A percentile compares a stretch with the other conserved stretches of the same genome.
These are phyloP conservation scores for Pseudocercospora fuligena DNA, from an alignment of 2,329 filamentous ascomycete genomes.

Conservation along the genomic window DNA sequence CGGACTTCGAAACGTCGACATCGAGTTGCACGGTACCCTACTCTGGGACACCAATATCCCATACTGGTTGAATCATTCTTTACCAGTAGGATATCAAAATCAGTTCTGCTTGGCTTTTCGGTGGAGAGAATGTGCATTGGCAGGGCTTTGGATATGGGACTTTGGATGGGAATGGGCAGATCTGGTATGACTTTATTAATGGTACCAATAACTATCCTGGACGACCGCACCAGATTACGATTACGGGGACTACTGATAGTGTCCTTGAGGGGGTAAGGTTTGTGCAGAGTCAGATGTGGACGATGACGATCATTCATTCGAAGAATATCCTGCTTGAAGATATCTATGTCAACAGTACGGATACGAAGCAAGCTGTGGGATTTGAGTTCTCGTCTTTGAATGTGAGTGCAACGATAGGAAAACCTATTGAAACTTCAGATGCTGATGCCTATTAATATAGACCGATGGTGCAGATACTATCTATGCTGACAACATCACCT, in stretches of 20 bases:
- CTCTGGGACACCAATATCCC: slow-evolving; percentile 50
- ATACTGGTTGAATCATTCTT: slow-evolving; percentile 59
- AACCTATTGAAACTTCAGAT: too few relatives aligned
- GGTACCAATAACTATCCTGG: slow-evolving; percentile 53
- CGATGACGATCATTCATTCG: slow-evolving; percentile 58
- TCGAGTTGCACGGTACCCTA: slow-evolving; percentile 56
- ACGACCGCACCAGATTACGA: slow-evolving; percentile 59
- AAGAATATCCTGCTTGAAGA: slow-evolving; percentile 54
- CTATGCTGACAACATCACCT: slow-evolving; percentile 56
- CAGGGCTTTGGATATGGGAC: slow-evolving; percentile 53
- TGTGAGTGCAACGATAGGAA: too few relatives aligned
- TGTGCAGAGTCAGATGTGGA: slow-evolving; percentile 55
- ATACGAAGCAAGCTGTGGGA: not conserved
- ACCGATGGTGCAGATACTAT: too few relatives aligned
- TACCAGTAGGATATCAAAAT: slow-evolving; percentile 61
- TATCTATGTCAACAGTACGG: slow-evolving; percentile 60
- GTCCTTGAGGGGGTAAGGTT: slow-evolving; percentile 56
- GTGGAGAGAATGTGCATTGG: slow-evolving; percentile 59
- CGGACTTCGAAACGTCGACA: slow-evolving; percentile 51
- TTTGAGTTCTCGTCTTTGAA: too few relatives aligned
- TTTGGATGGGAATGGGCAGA: slow-evolving; percentile 64
- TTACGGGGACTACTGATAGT: slow-evolving; percentile 56
- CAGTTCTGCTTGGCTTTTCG: slow-evolving; percentile 61
- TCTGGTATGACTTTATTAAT: slow-evolving; percentile 58
- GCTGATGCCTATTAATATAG: too few relatives aligned